phyloP scores from a whole-genome alignment of 495 filamentous ascomycete genomes.

The Pseudotulostoma volvatum region DNA sequence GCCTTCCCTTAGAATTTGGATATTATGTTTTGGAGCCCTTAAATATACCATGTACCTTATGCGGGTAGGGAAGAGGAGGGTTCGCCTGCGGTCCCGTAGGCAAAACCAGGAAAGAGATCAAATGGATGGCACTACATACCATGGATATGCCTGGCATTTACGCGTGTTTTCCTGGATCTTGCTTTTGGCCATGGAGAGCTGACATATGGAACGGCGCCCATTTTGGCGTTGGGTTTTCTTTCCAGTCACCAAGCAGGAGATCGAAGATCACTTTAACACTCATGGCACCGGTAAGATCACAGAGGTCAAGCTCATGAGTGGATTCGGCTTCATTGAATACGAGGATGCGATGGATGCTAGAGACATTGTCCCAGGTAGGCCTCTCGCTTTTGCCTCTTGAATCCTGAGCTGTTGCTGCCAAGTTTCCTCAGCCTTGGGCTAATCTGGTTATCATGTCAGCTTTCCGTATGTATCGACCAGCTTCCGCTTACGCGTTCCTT shows the following conservation, averaged over 20 bases:
- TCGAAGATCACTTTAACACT: slow-evolving; percentile 87
- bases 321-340: slow-evolving; percentile 98
- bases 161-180: slow-evolving; percentile 11
- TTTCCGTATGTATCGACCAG: slow-evolving; percentile 32
- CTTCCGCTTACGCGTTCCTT: slow-evolving; percentile 1
- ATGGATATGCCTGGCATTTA: slow-evolving; percentile 10
- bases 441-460: slow-evolving; percentile 14
- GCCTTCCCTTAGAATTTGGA: neutral
- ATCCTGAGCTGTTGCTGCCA: neutral
- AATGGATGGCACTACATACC: slow-evolving; percentile 1
- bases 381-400: no score
- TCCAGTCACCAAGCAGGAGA: slow-evolving; percentile 85
- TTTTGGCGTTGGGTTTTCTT: slow-evolving; percentile 11
- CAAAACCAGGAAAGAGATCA: neutral
- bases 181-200: slow-evolving; percentile 10
- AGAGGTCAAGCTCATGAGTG: slow-evolving; percentile 99
- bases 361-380: slow-evolving; percentile 92
- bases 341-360: slow-evolving; percentile 93
- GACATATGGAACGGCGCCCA: slow-evolving; percentile 14
- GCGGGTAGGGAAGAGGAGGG: neutral
- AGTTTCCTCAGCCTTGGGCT: neutral
- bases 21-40: neutral
- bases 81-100: neutral
- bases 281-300: slow-evolving; percentile 94
- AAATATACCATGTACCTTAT: neutral